Evolutionary conservation across 805 yeast genomes (phyloP), one percentile per base, ranked within the genome.

Genomic region (Metschnikowia vanudenii): DNA sequence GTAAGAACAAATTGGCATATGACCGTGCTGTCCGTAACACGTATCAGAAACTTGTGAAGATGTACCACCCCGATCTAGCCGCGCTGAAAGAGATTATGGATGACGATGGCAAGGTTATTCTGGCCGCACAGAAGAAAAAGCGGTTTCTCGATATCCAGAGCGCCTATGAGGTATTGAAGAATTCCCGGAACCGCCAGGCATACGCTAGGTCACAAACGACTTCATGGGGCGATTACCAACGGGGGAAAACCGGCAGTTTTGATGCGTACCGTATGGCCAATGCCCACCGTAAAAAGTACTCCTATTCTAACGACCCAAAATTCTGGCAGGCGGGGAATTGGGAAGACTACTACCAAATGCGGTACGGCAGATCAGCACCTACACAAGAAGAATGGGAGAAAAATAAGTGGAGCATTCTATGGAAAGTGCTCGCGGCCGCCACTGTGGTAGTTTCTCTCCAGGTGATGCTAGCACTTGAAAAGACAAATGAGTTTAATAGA

Each of bases 31-130:
- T 72, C 22, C 68, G 68, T 46, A 26, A 52, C 4, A 64, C 51
- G 20, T 71, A 72, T 53, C 54, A 60, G 41, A 64, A 64, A 41
- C 67, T 57, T 39, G 90, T 90, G 10, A 87, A 85, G 62, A 59
- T 82, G 9, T 90, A 90, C 56, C 97, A 90, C 61, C 97, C 97
- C 0, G 97, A 90, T 59, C 61, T 76, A 2, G 56, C 71, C 2
- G 49, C 56, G 14, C 61, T 63, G 29, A 46, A 58, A 10, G 60
- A 51, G 0, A 53, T 64, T 0, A 29, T 61, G 8, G 62, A 65
- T 32, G 62, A 61, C 33, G 49, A 57, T 16, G 72, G 75, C 4
- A 38, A 54, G 12, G 48, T 51, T 4, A 61, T 78, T 20, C 61
- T 65, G 2, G 54, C 44, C 5, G 66, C 61, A 12, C 60, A 54